These are phyloP conservation scores for Protostelium mycophagum DNA, from an alignment of 78 protist genomes.

Conservation along the genomic window DNA sequence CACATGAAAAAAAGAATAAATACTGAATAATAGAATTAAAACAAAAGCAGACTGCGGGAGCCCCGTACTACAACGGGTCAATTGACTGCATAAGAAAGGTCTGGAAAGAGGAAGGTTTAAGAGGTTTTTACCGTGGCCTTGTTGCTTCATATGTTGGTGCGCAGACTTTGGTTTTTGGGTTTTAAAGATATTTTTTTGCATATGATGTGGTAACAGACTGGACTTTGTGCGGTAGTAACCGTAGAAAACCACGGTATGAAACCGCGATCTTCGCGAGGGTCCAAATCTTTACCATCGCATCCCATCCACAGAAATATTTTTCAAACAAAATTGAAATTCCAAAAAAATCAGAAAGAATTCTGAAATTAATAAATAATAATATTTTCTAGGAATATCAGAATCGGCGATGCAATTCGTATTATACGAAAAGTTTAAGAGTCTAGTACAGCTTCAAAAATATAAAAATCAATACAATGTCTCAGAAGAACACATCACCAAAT, in stretches of 20 bases:
- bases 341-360: no score
- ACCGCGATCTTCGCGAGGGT: no score
- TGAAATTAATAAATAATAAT: no score
- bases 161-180: neutral
- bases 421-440: constrained; percentile 48
- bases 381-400: constrained; percentile 46
- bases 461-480: neutral
- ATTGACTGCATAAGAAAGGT: constrained; percentile 35
- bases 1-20: no score
- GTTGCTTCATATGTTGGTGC: constrained; percentile 53
- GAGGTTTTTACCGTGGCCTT: constrained; percentile 59
- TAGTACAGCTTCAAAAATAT: constrained; percentile 5
- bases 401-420: constrained; percentile 63
- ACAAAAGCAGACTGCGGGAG: constrained; percentile 3
- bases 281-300: no score
- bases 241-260: no score
- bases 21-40: neutral
- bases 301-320: no score
- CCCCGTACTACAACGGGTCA: constrained; percentile 20
- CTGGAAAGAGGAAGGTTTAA: constrained; percentile 45
- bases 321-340: no score
- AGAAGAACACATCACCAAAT: neutral
- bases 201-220: no score
- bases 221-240: no score
- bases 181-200: no score